Base-by-base conservation (phyloP, 164 flowering plant species). In the Santalum album region DNA sequence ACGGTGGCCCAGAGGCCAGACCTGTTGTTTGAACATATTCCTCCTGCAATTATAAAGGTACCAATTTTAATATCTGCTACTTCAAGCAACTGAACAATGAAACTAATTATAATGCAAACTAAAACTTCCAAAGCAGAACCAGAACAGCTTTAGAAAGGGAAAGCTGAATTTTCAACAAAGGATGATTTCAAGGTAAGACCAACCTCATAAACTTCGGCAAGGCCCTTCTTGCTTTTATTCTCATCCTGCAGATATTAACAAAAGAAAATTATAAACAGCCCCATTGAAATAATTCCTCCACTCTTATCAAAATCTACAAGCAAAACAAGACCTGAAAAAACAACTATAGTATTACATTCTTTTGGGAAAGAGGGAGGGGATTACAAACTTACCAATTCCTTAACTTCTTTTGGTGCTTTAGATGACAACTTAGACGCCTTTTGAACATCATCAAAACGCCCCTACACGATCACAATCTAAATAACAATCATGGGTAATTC, bases 171-270 rank as follows among this genome's bases (percentile, higher is more conserved):
- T 17, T 7, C 45, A 42, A 42, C 21, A n/a, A 18, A 17, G 45
- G 45, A 42, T 11, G 21, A 38, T 42, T 17, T 17, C 45, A 42
- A 17, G 0, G 26, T 40, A 25, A 38, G 14, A 66, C 82, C 56
- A 35, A 87, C 99, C 96, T 85, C 97, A 65, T 90, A 94, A 48
- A 85, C 56, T 67, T 90, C 96, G 57, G 80, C 95, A 55, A 94
- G 86, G 54, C 99, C 95, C 71, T 82, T 89, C 69, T 84, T 83
- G 82, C 96, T 94, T 67, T 90, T 89, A 66, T 76, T 87, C 50
- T 94, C 99, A 74, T 94, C 96, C 99, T 92, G 82, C 50, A 69
- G 17, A 50, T 21, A 29, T 46, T 19, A 36, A 16, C 9, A n/a
- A 6, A 51, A 22, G 22, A 54, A 29, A 23, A 38, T 15, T 25